Evolutionary conservation across 305 asterid species (phyloP), one percentile per base, ranked within the genome.

Genomic region (Fraxinus sp.): DNA sequence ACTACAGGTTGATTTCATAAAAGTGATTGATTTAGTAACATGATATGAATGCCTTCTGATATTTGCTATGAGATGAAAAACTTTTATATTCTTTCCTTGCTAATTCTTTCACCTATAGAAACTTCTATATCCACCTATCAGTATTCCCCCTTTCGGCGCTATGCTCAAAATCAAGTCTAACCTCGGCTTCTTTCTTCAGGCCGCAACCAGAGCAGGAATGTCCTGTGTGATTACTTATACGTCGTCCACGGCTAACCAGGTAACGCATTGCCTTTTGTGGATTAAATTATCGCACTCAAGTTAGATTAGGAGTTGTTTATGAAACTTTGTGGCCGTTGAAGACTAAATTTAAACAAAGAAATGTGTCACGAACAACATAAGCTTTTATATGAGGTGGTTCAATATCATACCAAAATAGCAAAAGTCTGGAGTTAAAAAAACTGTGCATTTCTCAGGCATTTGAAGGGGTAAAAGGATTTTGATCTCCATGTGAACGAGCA

Each of bases 131-230:
- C 46, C 46, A 0, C 46, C 46, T 8, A 9, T 39, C 11, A 10
- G 46, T 39, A 39, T 39, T 9, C 11, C 46, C 46, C 13, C 22
- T 57, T 16, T 57, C 28, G 68, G 68, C 20, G 68, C 68, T 57
- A 7, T 64, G 72, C 32, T 35, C 7, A 7, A 46, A 7, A 18
- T 4, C 24, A 14, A 77, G 24, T 74, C 24, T 83, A 74, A 75
- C 22, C 22, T 36, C 1, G 28, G 24, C 74, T 59, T 4, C 49
- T 49, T 81, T 80, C 33, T 89, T 82, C 91, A 95, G 97, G 99
- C 99, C 2, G 99, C 99, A 79, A 91, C 90, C 10, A 90, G 93
- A 62, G 99, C 98, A 44, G 97, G 98, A 83, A 94, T 95, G 99
- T 83, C 97, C 0, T 95, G 99, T 83, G 92, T 94, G 80, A 93